Evolutionary conservation across 2,329 filamentous ascomycete genomes (phyloP).

Genomic region (Aotearoamyces nothofagi): DNA sequence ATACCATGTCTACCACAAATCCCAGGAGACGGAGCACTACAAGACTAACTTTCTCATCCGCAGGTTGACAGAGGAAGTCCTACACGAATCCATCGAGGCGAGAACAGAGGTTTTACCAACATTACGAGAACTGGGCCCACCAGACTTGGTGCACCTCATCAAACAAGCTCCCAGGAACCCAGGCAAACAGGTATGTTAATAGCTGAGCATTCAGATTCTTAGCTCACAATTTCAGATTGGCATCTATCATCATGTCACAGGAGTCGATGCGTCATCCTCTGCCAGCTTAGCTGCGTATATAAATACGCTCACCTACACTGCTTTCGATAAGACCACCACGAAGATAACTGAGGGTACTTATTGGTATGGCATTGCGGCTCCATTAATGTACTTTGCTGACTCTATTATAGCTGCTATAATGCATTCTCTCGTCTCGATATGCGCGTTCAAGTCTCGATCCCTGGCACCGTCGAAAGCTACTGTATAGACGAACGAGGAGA

Average conservation of each 20-base stretch:
- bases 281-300: slow-evolving; percentile 96
- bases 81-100: slow-evolving; percentile 82
- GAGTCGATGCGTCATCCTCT: slow-evolving; percentile 92
- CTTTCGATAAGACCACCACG: slow-evolving; percentile 57
- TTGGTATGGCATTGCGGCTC: slow-evolving; percentile 42
- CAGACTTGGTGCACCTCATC: slow-evolving; percentile 87
- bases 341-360: slow-evolving; percentile 93
- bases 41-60: slow-evolving; percentile 8
- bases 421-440: slow-evolving; percentile 95
- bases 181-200: slow-evolving; percentile 33
- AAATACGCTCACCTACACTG: slow-evolving; percentile 88
- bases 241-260: slow-evolving; percentile 95
- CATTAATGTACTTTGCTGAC: background rate
- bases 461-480: slow-evolving; percentile 90
- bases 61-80: slow-evolving; percentile 86
- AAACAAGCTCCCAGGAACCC: slow-evolving; percentile 51
- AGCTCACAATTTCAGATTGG: slow-evolving; percentile 45
- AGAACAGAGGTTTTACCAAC: slow-evolving; percentile 77
- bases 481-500: slow-evolving; percentile 95
- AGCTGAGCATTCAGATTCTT: background rate
- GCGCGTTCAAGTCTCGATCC: slow-evolving; percentile 95
- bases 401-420: slow-evolving; percentile 69
- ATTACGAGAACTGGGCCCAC: slow-evolving; percentile 85
- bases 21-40: slow-evolving; percentile 2
- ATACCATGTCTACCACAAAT: background rate